Evolutionary conservation across 768 basidiomycete genomes (phyloP).

Genomic region (Auricularia sp.): DNA sequence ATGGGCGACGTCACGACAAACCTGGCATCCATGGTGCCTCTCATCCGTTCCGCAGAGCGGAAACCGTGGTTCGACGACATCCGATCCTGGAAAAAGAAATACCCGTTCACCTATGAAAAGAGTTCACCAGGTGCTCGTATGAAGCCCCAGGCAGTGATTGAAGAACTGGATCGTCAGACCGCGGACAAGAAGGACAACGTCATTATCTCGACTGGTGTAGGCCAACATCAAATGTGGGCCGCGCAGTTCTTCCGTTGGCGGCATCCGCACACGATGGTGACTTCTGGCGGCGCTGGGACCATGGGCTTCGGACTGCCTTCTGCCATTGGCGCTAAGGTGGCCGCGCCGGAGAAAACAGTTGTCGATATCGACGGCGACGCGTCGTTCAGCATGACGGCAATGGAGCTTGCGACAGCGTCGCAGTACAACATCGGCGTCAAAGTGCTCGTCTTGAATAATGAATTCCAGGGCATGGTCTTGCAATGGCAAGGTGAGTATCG

Average conservation of each 20-base stretch:
- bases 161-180: slow-evolving; percentile 81
- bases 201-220: slow-evolving; percentile 87
- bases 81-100: slow-evolving; percentile 72
- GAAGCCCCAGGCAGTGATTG: slow-evolving; percentile 96
- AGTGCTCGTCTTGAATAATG: slow-evolving; percentile 86
- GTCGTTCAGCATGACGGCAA: slow-evolving; percentile 98
- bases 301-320: slow-evolving; percentile 98
- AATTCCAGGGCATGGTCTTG: slow-evolving; percentile 98
- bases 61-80: slow-evolving; percentile 78
- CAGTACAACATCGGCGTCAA: slow-evolving; percentile 93
- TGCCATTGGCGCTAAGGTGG: slow-evolving; percentile 95
- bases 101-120: slow-evolving; percentile 82
- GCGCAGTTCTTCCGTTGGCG: slow-evolving; percentile 91
- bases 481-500: slow-evolving; percentile 86
- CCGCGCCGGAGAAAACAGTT: slow-evolving; percentile 85
- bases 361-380: slow-evolving; percentile 97
- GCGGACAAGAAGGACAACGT: slow-evolving; percentile 75
- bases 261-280: slow-evolving; percentile 77
- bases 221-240: slow-evolving; percentile 99
- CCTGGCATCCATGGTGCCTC: slow-evolving; percentile 69
- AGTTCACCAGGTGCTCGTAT: slow-evolving; percentile 54
- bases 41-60: slow-evolving; percentile 56
- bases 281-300: slow-evolving; percentile 94
- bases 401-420: slow-evolving; percentile 93
- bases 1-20: slow-evolving; percentile 88